Evolutionary conservation across 306 rosid species (phyloP).

Genomic region (Trifolium fragiferum): DNA sequence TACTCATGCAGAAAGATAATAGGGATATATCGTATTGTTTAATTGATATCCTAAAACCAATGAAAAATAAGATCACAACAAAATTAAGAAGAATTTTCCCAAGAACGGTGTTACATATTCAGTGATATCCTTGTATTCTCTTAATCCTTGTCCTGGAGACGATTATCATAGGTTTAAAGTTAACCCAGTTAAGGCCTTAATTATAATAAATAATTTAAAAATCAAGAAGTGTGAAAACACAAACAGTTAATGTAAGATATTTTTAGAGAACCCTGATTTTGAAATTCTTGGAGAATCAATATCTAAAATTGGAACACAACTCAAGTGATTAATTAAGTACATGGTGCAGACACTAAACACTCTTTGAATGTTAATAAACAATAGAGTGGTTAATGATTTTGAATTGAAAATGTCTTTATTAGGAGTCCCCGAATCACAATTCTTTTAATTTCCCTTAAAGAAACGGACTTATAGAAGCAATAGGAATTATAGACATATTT

Average conservation of each 20-base stretch:
- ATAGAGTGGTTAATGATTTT: not conserved
- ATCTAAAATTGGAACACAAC: too few relatives aligned
- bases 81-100: not conserved
- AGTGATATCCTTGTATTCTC: not conserved
- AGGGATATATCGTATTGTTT: constrained; percentile 8
- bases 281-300: too few relatives aligned
- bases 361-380: constrained; percentile 13
- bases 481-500: not conserved
- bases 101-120: not conserved
- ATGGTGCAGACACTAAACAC: constrained; percentile 13
- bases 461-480: constrained; percentile 14
- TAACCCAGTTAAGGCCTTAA: not conserved
- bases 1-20: constrained; percentile 27
- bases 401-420: not conserved
- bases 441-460: not conserved
- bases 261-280: not conserved
- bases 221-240: not conserved
- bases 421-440: not conserved
- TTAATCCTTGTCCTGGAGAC: not conserved
- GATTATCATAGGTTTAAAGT: not conserved
- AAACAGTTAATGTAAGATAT: not conserved
- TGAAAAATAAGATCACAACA: constrained; percentile 12
- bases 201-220: too few relatives aligned
- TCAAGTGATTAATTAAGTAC: not conserved
- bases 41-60: not conserved